Base-by-base conservation (phyloP, 352 stramenopile genomes). In the Phytophthora vignae region DNA sequence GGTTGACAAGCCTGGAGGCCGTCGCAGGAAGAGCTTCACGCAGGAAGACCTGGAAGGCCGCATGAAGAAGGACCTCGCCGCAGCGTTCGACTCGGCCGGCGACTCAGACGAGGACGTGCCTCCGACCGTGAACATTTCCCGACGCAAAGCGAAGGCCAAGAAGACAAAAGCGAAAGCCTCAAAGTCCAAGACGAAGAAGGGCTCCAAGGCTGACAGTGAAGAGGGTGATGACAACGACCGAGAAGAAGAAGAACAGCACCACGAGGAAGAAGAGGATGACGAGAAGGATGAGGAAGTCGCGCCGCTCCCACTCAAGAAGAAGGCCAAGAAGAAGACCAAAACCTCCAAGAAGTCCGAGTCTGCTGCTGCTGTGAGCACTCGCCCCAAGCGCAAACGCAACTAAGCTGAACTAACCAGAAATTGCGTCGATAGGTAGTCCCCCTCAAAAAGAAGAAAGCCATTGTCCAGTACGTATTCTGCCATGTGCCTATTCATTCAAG, bases 31-130 rank as follows among this genome's bases (percentile, higher is more conserved):
- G 50, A 44, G 53, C 33, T 85, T 86, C 58, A 80, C 78, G n/a
- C 81, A 90, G 54, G 71, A 90, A 59, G 78, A 87, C 60, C 68
- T 91, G 14, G 84, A 92, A 67, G 76, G 81, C 17, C 81, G 76
- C 44, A 92, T 91, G 87, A 79, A 90, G 64, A 78, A 85, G 38
- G 81, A 91, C 44, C 62, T 91, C n/a, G 76, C 75, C 10, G 69
- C 65, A 7, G 82, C 74, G 0, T 84, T 88, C 48, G 81, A 87
- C 21, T 79, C 57, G 3, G 71, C 67, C 11, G 77, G 46, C 12
- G 68, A 84, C 14, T 72, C 62, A 0, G 73, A 80, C 22, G 64
- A 83, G 17, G 59, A 53, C 40, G 55, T 62, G n/a, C 52, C 52
- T 12, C 55, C 60, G 7, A 74, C 36, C 31, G 64, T 73, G 14